Evolutionary conservation across 805 yeast genomes (phyloP), one percentile per base, ranked within the genome.

Genomic region (Tetrapisispora taiwanensis): DNA sequence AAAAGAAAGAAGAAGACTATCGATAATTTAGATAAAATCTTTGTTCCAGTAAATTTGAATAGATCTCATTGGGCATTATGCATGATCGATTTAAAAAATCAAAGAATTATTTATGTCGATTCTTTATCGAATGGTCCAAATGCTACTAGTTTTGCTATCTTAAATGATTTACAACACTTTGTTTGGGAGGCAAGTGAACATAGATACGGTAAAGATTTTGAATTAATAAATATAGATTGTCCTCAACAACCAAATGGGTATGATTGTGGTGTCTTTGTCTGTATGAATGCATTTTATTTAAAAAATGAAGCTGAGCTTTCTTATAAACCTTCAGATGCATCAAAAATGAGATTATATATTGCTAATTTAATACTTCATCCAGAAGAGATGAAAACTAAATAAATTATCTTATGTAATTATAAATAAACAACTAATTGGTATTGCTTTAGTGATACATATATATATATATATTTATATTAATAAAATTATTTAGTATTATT

Each of bases 251-350:
- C 72, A 24, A 92, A 92, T 58, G 97, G 97, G 0, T 85, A 60
- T 52, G 98, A 92, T 62, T 92, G 98, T 68, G 98, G 98, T 7
- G 95, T 90, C 2, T 92, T 89, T 57, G 75, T 94, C 2, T 83
- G 97, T 61, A 76, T 88, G 44, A 81, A 79, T 39, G 85, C 84
- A 1, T 74, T 78, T 39, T 79, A 73, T 38, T 53, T 86, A 35
- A 65, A 89, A 0, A 65, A 75, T 30, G 74, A 70, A 5, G 59
- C 61, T 22, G 71, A 70, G 0, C 63, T 85, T 33, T 56, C 62
- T 3, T 90, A 78, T 53, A 58, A 75, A 7, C 89, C 83, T 52
- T 63, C 67, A 7, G 95, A 87, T 56, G 88, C 90, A 78, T 69
- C 68, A 6, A 58, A 61, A 2, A 68, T 90, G 45, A 70, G 98